A percentile compares a stretch with the other conserved stretches of the same genome.
These are phyloP conservation scores for Cryoendolithus antarcticus DNA, from an alignment of 2,329 filamentous ascomycete species.

Conservation along the genomic window DNA sequence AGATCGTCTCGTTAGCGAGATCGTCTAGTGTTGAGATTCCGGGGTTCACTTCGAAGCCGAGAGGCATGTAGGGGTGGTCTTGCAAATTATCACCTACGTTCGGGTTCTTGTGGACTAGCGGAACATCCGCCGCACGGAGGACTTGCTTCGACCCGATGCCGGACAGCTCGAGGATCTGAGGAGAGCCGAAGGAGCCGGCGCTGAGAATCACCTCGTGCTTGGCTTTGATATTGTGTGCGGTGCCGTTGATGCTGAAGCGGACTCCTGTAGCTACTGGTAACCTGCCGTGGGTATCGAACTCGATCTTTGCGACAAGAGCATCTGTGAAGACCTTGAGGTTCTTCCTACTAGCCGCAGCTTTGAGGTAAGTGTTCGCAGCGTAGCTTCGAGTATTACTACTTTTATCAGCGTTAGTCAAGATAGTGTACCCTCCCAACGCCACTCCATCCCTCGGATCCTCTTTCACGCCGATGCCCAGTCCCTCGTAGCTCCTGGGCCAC, in stretches of 20 bases:
- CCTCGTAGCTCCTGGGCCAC: slow-evolving; percentile 8
- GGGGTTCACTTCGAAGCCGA: slow-evolving; percentile 18
- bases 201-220: slow-evolving; percentile 17
- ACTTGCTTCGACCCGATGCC: slow-evolving; percentile 8
- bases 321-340: slow-evolving; percentile 6
- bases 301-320: slow-evolving; percentile 3
- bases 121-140: slow-evolving; percentile 8
- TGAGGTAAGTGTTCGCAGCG: slow-evolving; percentile 16
- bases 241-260: slow-evolving; percentile 21
- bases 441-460: slow-evolving; percentile 7
- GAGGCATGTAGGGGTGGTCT: slow-evolving; percentile 19
- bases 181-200: slow-evolving; percentile 17
- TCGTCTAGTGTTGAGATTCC: slow-evolving; percentile 12
- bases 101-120: slow-evolving; percentile 9
- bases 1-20: slow-evolving; percentile 13
- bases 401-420: slow-evolving; percentile 9
- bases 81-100: slow-evolving; percentile 11
- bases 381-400: slow-evolving; percentile 13
- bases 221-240: slow-evolving; percentile 26
- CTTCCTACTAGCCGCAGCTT: slow-evolving; percentile 6
- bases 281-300: slow-evolving; percentile 3
- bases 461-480: slow-evolving; percentile 7
- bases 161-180: slow-evolving; percentile 19
- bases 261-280: slow-evolving; percentile 5
- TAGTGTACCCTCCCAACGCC: slow-evolving; percentile 9